These are phyloP conservation scores for Boletus coccyginus DNA, from an alignment of 768 basidiomycete genomes.

Conservation along the genomic window DNA sequence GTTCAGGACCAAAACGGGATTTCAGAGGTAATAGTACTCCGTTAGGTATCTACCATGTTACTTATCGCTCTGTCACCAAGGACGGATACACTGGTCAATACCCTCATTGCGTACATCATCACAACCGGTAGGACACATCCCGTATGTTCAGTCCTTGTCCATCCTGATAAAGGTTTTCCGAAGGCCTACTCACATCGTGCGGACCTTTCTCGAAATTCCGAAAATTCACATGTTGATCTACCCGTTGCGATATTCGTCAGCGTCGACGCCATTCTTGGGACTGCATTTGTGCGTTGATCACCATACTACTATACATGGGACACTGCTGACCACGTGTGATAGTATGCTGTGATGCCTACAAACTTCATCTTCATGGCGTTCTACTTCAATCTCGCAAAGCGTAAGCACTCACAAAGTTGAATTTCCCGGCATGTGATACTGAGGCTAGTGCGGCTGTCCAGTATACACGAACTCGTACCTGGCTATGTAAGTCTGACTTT, in stretches of 20 bases:
- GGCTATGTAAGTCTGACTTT: conserved; percentile 34
- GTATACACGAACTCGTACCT: conserved; percentile 60
- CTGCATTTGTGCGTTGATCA: conserved; percentile 33
- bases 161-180: conserved; percentile 24
- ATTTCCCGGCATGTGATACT: background rate
- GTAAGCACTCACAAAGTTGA: conserved; percentile 30
- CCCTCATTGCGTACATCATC: conserved; percentile 49
- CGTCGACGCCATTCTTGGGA: conserved; percentile 44
- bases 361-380: conserved; percentile 56
- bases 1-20: conserved; percentile 48
- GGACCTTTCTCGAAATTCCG: conserved; percentile 8
- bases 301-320: background rate
- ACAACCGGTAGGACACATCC: conserved; percentile 47
- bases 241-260: conserved; percentile 28
- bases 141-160: conserved; percentile 11
- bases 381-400: conserved; percentile 52
- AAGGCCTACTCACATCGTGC: conserved; percentile 38
- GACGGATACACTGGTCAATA: conserved; percentile 48
- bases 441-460: conserved; percentile 12
- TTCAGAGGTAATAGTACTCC: conserved; percentile 36
- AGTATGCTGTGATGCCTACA: conserved; percentile 50
- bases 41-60: background rate
- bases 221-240: background rate
- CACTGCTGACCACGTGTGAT: background rate
- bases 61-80: conserved; percentile 27